These are phyloP conservation scores for Diaporthe australafricana DNA, from an alignment of 2,329 filamentous ascomycete genomes.

Conservation along the genomic window DNA sequence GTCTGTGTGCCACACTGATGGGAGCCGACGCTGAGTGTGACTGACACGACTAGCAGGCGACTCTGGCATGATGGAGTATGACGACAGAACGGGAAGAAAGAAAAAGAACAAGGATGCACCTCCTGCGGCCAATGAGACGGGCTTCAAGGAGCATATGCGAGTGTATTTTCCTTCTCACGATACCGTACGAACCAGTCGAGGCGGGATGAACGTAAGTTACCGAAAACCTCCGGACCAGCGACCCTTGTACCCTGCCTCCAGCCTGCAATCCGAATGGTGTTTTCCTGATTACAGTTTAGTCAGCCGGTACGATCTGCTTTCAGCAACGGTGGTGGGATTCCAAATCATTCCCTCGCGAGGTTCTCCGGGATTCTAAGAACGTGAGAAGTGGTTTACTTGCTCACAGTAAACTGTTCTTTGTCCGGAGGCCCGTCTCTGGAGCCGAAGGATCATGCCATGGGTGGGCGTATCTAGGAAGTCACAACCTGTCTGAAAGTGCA, in stretches of 20 bases:
- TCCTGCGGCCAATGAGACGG: conserved; percentile 40
- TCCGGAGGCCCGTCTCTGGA: conserved; percentile 46
- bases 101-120: conserved; percentile 45
- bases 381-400: conserved; percentile 79
- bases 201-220: conserved; percentile 66
- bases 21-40: conserved; percentile 27
- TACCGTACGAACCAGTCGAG: conserved; percentile 75
- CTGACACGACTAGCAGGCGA: conserved; percentile 48
- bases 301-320: conserved; percentile 86
- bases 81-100: conserved; percentile 49
- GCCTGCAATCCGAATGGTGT: not conserved
- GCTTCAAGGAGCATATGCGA: conserved; percentile 65
- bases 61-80: conserved; percentile 59
- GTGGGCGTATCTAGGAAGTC: conserved; percentile 91
- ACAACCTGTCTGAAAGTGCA: conserved; percentile 92
- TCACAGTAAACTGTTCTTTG: conserved; percentile 84
- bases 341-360: conserved; percentile 74
- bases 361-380: conserved; percentile 82
- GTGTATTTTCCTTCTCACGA: conserved; percentile 84
- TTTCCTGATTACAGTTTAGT: conserved; percentile 50
- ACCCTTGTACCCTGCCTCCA: conserved; percentile 34
- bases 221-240: conserved; percentile 16
- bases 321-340: conserved; percentile 78
- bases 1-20: conserved; percentile 46
- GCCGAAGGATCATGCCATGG: conserved; percentile 49